phyloP scores from a whole-genome alignment of 2,329 filamentous ascomycete species.

The Cladosporium sp. region DNA sequence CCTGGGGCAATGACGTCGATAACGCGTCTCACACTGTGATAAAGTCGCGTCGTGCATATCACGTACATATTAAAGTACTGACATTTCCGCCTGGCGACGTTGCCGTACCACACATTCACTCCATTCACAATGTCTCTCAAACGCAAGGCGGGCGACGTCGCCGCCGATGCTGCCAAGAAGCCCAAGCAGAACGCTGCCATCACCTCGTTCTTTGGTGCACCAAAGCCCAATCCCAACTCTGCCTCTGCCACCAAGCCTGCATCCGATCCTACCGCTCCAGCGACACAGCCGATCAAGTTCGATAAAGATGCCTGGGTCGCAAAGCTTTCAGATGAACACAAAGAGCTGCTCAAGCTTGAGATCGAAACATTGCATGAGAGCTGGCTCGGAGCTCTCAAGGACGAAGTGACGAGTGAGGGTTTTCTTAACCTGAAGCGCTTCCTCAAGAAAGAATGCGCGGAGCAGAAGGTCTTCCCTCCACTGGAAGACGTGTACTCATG shows the following conservation, averaged over 20 bases:
- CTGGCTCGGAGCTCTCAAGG: conserved; percentile 85
- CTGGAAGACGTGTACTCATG: conserved; percentile 89
- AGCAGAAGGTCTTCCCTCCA: conserved; percentile 82
- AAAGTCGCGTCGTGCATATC: background rate
- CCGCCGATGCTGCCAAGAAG: conserved; percentile 46
- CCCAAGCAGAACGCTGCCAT: conserved; percentile 67
- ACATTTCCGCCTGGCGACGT: background rate
- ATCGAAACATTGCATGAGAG: conserved; percentile 88
- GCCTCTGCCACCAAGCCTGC: conserved; percentile 21
- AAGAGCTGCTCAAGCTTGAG: conserved; percentile 75
- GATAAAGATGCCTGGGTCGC: conserved; percentile 89
- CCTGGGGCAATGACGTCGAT: background rate
- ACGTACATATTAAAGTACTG: background rate
- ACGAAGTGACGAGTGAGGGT: conserved; percentile 72
- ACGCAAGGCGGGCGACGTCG: conserved; percentile 45
- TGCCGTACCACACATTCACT: background rate
- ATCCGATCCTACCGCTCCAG: conserved; percentile 27
- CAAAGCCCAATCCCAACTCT: conserved; percentile 47
- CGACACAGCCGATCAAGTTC: conserved; percentile 54
- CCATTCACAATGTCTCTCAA: conserved; percentile 44
- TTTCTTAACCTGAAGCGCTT: conserved; percentile 89
- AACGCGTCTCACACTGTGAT: background rate
- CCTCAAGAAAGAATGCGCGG: conserved; percentile 70
- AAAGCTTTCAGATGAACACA: conserved; percentile 74
- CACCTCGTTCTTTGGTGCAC: conserved; percentile 79